These are phyloP conservation scores for Stevia rebaudiana DNA, from an alignment of 140 eudicot genomes.

Conservation along the genomic window DNA sequence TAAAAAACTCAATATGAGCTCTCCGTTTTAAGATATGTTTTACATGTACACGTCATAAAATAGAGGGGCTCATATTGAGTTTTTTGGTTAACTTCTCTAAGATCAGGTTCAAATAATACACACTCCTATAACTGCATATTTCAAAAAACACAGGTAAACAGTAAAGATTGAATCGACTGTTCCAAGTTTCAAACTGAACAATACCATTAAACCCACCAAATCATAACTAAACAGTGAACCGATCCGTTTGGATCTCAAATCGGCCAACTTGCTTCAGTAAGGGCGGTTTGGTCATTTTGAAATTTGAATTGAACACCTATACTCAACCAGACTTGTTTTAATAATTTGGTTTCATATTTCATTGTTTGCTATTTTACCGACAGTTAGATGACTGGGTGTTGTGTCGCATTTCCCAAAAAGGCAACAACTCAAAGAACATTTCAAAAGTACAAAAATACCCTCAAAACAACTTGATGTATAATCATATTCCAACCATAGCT, in stretches of 20 bases:
- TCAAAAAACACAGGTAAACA: no score
- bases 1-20: no score
- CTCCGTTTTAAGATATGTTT: no score
- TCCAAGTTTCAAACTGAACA: background rate
- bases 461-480: constrained; percentile 7
- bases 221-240: background rate
- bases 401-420: constrained; percentile 58
- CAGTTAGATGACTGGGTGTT: constrained; percentile 80
- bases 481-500: constrained; percentile 13
- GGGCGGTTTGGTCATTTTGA: background rate
- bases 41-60: no score
- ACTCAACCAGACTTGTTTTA: background rate
- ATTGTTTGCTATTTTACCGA: background rate
- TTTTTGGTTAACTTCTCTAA: no score
- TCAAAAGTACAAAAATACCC: constrained; percentile 29
- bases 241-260: background rate
- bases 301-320: background rate
- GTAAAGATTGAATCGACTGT: no score
- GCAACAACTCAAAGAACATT: constrained; percentile 67
- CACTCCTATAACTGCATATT: no score
- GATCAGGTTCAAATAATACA: no score
- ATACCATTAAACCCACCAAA: background rate
- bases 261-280: background rate
- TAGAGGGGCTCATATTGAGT: no score
- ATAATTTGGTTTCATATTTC: background rate